Conservation (phyloP, 2,329 filamentous ascomycete genomes). For the Pestalotiopsis sp. region DNA sequence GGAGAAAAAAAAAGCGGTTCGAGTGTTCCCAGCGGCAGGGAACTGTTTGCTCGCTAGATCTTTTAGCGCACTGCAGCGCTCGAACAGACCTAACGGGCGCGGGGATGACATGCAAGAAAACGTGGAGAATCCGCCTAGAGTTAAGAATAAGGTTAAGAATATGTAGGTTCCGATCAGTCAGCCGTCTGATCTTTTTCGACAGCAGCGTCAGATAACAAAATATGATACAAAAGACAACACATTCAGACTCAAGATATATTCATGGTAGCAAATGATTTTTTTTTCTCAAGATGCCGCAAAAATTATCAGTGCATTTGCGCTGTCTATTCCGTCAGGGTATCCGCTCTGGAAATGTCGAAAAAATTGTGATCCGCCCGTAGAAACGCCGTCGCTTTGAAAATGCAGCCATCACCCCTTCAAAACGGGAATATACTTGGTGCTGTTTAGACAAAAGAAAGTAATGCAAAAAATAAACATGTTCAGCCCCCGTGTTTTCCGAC, state of each 20-base stretch:
- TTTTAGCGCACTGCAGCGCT: no score
- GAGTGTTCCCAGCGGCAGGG: no score
- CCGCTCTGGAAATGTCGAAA: conserved; percentile 3
- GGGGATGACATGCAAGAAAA: not conserved
- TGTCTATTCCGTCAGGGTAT: conserved; percentile 8
- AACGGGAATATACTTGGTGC: not conserved
- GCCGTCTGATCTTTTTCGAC: not conserved
- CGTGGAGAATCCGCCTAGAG: not conserved
- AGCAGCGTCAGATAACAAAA: not conserved
- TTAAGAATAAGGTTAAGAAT: not conserved
- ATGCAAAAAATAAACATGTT: not conserved
- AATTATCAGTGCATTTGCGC: not conserved
- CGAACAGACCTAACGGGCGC: not conserved
- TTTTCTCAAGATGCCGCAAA: not conserved
- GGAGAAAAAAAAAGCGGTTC: no score
- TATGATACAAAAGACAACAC: not conserved
- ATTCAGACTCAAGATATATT: no score
- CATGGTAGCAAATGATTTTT: not conserved
- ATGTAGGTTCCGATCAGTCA: not conserved
- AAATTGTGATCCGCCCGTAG: not conserved
- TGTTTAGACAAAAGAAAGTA: not conserved
- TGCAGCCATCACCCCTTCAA: conserved; percentile 1
- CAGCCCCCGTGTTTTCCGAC: not conserved
- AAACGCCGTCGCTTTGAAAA: conserved; percentile 7
- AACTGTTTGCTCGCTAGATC: no score